Conservation (phyloP, 371 early-diverging fungal species). For the Mucor velutinosus region DNA sequence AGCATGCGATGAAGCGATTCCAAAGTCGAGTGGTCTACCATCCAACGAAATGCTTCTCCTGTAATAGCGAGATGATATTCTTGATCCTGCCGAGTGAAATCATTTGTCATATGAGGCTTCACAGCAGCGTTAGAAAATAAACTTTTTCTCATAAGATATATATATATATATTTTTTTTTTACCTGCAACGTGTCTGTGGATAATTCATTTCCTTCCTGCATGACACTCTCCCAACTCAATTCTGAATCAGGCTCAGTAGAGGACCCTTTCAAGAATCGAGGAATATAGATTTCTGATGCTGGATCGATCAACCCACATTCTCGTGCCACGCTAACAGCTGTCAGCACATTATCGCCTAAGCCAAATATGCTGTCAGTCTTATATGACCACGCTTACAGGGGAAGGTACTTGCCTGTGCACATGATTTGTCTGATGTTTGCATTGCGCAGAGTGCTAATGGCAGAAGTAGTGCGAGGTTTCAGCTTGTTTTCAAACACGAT, state of each 20-base stretch:
- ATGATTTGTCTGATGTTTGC: slow-evolving; percentile 96
- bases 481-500: slow-evolving; percentile 99
- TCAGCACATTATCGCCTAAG: slow-evolving; percentile 93
- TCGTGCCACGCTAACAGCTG: slow-evolving; percentile 96
- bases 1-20: slow-evolving; percentile 82
- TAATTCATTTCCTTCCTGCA: slow-evolving; percentile 58
- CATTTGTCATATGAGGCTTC: neutral
- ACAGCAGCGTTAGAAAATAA: neutral
- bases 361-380: neutral
- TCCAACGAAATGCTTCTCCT: slow-evolving; percentile 94
- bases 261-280: slow-evolving; percentile 56
- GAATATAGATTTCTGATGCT: slow-evolving; percentile 58
- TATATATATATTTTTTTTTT: slow-evolving; percentile 4
- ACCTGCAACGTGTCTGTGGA: slow-evolving; percentile 68
- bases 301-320: slow-evolving; percentile 83
- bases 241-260: slow-evolving; percentile 55
- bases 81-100: slow-evolving; percentile 5
- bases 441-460: slow-evolving; percentile 80
- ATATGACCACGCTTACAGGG: no score
- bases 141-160: neutral
- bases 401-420: slow-evolving; percentile 83
- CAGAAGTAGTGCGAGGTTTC: slow-evolving; percentile 84
- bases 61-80: slow-evolving; percentile 87
- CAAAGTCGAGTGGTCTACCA: slow-evolving; percentile 80
- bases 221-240: slow-evolving; percentile 76